Evolutionary conservation across 179 eudicot genomes (phyloP).

Genomic region (Beta corolliflora): DNA sequence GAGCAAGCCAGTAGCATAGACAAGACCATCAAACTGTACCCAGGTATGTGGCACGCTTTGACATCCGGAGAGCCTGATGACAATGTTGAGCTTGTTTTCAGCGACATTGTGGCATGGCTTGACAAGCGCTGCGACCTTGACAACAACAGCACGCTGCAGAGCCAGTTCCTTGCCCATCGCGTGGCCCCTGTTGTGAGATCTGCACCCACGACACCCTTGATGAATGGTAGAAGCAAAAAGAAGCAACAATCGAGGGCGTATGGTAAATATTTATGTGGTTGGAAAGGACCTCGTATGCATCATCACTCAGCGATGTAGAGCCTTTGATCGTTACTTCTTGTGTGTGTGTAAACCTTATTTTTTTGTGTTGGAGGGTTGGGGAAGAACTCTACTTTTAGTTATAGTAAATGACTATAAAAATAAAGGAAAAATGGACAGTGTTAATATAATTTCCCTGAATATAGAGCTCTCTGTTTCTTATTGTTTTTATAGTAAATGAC

Average conservation of each 20-base stretch:
- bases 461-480: neutral
- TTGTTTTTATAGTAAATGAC: neutral
- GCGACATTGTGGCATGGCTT: constrained; percentile 81
- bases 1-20: constrained; percentile 74
- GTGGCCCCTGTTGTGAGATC: constrained; percentile 17
- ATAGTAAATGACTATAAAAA: constrained; percentile 7
- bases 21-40: constrained; percentile 87
- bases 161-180: constrained; percentile 20
- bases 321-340: neutral
- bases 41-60: constrained; percentile 97
- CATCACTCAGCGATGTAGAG: constrained; percentile 59
- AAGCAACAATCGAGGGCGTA: constrained; percentile 27
- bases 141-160: constrained; percentile 12
- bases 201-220: constrained; percentile 32
- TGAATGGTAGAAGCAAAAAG: constrained; percentile 7
- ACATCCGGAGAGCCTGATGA: constrained; percentile 83
- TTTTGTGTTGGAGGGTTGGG: neutral
- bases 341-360: neutral
- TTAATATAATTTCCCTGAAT: neutral
- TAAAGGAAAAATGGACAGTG: neutral
- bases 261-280: constrained; percentile 62
- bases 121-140: constrained; percentile 44
- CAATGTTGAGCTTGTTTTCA: constrained; percentile 71
- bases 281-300: constrained; percentile 68
- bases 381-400: neutral